phyloP scores from a whole-genome alignment of 1,284 basidiomycete species.

The Ganoderma lingzhi region DNA sequence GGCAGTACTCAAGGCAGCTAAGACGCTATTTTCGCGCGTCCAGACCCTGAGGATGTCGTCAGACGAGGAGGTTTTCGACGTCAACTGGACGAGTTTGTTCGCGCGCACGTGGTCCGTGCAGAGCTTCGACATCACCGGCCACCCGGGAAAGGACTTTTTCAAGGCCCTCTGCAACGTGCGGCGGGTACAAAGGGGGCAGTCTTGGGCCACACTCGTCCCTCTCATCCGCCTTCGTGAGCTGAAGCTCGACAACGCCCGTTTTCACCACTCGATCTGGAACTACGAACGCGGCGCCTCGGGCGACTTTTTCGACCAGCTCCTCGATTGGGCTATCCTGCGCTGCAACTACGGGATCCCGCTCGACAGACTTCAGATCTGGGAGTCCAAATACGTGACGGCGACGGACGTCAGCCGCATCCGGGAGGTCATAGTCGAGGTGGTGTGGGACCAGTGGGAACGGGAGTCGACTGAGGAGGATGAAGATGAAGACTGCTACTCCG shows the following conservation, averaged over 20 bases:
- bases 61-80: not conserved
- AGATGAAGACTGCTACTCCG: not conserved
- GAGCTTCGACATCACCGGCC: not conserved
- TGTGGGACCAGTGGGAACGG: not conserved
- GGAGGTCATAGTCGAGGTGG: not conserved
- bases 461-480: not conserved
- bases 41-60: not conserved
- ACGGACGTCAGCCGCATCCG: not conserved
- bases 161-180: not conserved
- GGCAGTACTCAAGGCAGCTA: not conserved
- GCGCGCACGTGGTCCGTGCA: not conserved
- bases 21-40: not conserved
- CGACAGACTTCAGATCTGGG: not conserved
- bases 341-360: not conserved
- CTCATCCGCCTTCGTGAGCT: not conserved
- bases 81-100: not conserved
- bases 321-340: not conserved
- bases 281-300: not conserved
- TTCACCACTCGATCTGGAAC: not conserved
- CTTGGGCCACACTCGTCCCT: not conserved
- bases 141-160: not conserved
- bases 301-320: not conserved
- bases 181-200: not conserved
- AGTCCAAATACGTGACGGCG: not conserved
- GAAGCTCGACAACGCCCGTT: not conserved